Base-by-base conservation (phyloP, 305 asterid genomes). In the Solanum hybrid region DNA sequence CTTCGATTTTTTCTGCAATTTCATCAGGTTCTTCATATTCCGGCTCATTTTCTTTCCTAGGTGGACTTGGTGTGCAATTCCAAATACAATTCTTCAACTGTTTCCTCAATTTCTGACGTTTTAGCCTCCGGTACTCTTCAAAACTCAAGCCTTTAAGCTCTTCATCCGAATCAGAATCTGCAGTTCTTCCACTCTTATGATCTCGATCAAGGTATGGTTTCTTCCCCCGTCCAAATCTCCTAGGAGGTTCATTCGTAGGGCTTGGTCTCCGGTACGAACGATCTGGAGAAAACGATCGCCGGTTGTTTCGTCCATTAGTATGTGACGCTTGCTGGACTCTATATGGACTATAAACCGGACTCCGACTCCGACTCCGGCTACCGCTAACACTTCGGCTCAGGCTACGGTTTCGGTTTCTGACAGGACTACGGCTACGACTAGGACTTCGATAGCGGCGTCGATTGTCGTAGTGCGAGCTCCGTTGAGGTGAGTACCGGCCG, bases 11-110 rank as follows among this genome's bases (percentile, higher is more conserved):
- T 29, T 86, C 93, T 85, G 92, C 56, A 51, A 85, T 31, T 24
- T 71, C 88, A 29, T 85, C 87, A 77, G 75, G 64, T 10, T 17
- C 72, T 13, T 89, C 89, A 26, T 87, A 95, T 40, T 95, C 94
- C 10, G 92, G 92, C 6, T 91, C 95, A 88, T 92, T 90, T 10
- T 95, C 94, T 91, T 80, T 93, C 94, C 99, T 95, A 87, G 98
- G 97, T 40, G 99, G 99, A 88, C 99, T 97, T 80, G 99, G 99
- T 3, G 99, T 96, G 88, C 95, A 94, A 51, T 91, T 94, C 98
- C 99, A 97, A 35, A 97, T 90, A 90, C 96, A 91, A 88, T 80
- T 87, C 71, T 37, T 92, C 6, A 94, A 91, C 92, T 9, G 56
- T 76, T 96, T 97, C 75, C 99, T 94, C 96, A 94, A 77, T 82